phyloP scores from a whole-genome alignment of 2,329 filamentous ascomycete species.

The Aspergillus jensenii region DNA sequence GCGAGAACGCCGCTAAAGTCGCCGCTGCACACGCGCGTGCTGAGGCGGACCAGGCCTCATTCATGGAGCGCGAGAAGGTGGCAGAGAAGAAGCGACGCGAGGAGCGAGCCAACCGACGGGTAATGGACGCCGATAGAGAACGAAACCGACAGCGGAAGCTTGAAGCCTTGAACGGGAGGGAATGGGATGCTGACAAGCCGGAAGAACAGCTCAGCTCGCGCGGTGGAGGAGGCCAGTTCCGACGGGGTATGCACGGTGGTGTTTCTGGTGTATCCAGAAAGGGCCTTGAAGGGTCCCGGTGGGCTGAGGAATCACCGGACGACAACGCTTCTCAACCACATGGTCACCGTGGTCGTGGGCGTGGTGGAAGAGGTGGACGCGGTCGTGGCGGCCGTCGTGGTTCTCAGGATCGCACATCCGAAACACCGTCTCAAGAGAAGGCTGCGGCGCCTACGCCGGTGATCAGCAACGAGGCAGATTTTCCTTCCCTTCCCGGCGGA shows the following conservation, averaged over 20 bases:
- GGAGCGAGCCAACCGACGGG: conserved; percentile 50
- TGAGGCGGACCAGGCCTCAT: conserved; percentile 67
- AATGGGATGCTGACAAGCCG: conserved; percentile 63
- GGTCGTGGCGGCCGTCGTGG: conserved; percentile 28
- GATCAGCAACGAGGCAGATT: conserved; percentile 33
- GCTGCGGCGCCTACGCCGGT: conserved; percentile 19
- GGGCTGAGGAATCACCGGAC: conserved; percentile 9
- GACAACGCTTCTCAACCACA: conserved; percentile 5
- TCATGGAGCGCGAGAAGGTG: conserved; percentile 62
- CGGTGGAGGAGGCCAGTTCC: conserved; percentile 44
- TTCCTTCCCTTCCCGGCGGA: conserved; percentile 35
- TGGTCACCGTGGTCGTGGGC: conserved; percentile 28
- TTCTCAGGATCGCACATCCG: conserved; percentile 22
- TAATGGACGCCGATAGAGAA: conserved; percentile 64
- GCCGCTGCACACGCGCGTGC: conserved; percentile 62
- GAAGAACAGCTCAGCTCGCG: conserved; percentile 54
- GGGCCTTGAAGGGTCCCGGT: conserved; percentile 28
- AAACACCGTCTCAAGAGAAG: conserved; percentile 15
- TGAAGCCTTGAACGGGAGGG: conserved; percentile 56
- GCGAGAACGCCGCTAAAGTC: conserved; percentile 60
- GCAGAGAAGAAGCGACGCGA: conserved; percentile 57
- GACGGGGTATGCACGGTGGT: conserved; percentile 54
- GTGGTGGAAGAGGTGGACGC: conserved; percentile 29
- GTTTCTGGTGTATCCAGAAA: conserved; percentile 39
- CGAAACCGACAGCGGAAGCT: conserved; percentile 60